Percentiles rank a stretch among this genome's conserved stretches.
Conservation (phyloP, 371 early-diverging fungal species). For the Syncephalastrum monosporum region DNA sequence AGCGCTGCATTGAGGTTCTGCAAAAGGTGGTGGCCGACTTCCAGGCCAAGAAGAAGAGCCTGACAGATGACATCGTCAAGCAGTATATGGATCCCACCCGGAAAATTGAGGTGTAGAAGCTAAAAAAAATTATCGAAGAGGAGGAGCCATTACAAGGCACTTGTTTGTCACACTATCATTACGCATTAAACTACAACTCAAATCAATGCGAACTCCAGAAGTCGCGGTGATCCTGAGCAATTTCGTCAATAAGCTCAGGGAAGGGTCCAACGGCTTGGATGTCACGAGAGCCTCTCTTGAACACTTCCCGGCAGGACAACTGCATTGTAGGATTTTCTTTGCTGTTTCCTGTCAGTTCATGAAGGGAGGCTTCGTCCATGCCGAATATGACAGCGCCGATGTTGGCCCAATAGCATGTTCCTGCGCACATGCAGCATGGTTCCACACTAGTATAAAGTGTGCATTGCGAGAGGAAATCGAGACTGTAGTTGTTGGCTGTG, state of each 20-base stretch:
- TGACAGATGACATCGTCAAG: conserved; percentile 66
- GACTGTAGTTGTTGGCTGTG: conserved; percentile 26
- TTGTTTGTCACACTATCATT: too few species aligned
- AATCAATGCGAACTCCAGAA: conserved; percentile 24
- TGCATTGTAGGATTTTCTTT: conserved; percentile 29
- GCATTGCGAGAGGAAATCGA: conserved; percentile 20
- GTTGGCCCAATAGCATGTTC: conserved; percentile 28
- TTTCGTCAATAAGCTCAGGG: conserved; percentile 29
- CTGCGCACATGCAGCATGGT: conserved; percentile 34
- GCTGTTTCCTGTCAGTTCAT: conserved; percentile 19
- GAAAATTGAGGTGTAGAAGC: conserved; percentile 35
- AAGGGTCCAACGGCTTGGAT: conserved; percentile 30
- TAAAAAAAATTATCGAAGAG: not conserved
- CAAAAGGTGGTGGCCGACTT: conserved; percentile 84
- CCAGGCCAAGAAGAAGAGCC: conserved; percentile 72
- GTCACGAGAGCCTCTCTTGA: conserved; percentile 23
- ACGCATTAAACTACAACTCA: too few species aligned
- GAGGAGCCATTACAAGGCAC: too few species aligned
- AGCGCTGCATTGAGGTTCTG: conserved; percentile 88
- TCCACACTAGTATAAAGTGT: conserved; percentile 35
- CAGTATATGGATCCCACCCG: conserved; percentile 63
- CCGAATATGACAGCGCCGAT: conserved; percentile 30
- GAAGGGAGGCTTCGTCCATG: conserved; percentile 21
- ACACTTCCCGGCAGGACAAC: conserved; percentile 29
- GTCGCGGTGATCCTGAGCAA: conserved; percentile 24